Evolutionary conservation across 805 yeast species (phyloP).

Genomic region (Spathaspora arborariae): DNA sequence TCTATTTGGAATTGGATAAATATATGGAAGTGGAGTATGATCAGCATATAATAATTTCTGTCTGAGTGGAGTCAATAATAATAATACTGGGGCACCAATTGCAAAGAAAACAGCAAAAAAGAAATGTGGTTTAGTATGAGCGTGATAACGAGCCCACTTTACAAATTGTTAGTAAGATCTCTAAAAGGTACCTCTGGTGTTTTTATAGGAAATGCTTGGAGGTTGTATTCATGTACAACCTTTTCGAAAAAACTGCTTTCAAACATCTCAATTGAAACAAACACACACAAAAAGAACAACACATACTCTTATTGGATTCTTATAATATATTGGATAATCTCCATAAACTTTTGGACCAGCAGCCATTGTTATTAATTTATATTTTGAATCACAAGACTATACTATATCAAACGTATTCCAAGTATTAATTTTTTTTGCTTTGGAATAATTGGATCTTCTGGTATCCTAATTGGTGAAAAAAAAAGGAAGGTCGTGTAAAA

Average conservation of each 20-base stretch:
- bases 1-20: slow-evolving; percentile 55
- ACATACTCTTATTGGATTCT: slow-evolving; percentile 63
- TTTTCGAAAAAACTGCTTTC: not conserved
- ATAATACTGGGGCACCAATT: slow-evolving; percentile 60
- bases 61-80: slow-evolving; percentile 64
- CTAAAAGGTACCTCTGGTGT: not conserved
- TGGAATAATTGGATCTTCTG: slow-evolving; percentile 1
- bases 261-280: not conserved
- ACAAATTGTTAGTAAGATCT: slow-evolving; percentile 5
- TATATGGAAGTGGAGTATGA: slow-evolving; percentile 61
- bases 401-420: slow-evolving; percentile 10
- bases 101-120: slow-evolving; percentile 65
- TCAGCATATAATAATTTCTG: slow-evolving; percentile 63
- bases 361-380: slow-evolving; percentile 9
- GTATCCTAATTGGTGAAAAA: slow-evolving; percentile 4
- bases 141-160: slow-evolving; percentile 73
- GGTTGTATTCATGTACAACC: not conserved
- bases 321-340: slow-evolving; percentile 54
- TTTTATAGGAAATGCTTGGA: not conserved
- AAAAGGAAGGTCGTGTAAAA: slow-evolving; percentile 1
- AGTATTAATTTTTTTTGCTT: not conserved
- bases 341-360: slow-evolving; percentile 41
- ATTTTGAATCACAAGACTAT: slow-evolving; percentile 6
- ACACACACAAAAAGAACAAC: not conserved
- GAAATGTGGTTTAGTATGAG: slow-evolving; percentile 73